Evolutionary conservation across 768 basidiomycete species (phyloP).

Genomic region (Boletus sp.): DNA sequence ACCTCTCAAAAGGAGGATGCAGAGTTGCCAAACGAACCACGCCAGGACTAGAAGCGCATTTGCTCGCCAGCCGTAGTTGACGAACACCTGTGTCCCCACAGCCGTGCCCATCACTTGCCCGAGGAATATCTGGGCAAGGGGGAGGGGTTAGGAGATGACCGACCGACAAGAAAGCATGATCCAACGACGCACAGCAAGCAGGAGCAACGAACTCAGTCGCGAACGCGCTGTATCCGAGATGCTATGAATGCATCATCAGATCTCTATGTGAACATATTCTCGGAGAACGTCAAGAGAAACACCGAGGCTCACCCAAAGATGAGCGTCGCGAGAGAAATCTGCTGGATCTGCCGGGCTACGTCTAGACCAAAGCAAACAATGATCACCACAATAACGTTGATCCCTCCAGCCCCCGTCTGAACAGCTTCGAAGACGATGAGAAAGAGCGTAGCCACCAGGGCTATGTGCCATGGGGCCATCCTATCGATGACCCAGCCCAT

Average conservation of each 20-base stretch:
- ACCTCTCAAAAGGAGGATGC: constrained; percentile 59
- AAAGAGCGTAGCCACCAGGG: constrained; percentile 48
- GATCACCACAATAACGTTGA: constrained; percentile 64
- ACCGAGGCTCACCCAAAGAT: constrained; percentile 40
- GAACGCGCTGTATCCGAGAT: constrained; percentile 49
- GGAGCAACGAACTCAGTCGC: constrained; percentile 67
- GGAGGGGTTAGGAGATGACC: not conserved
- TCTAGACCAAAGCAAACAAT: constrained; percentile 66
- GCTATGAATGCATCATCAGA: constrained; percentile 5
- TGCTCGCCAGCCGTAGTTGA: constrained; percentile 62
- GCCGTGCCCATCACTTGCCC: constrained; percentile 81
- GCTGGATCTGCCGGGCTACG: constrained; percentile 62
- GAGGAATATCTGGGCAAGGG: constrained; percentile 47
- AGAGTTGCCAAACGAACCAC: constrained; percentile 50
- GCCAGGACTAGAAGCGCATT: constrained; percentile 56
- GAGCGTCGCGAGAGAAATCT: constrained; percentile 58
- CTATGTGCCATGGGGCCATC: constrained; percentile 70
- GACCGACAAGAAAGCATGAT: not conserved
- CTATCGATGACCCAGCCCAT: constrained; percentile 64
- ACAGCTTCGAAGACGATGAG: constrained; percentile 52
- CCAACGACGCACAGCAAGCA: constrained; percentile 50
- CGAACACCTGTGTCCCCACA: constrained; percentile 69
- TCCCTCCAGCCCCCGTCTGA: constrained; percentile 63
- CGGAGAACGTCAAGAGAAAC: not conserved
- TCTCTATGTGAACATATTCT: not conserved